Evolutionary conservation across 2,329 filamentous ascomycete species (phyloP).

Genomic region (Sphaerostilbella broomeana): DNA sequence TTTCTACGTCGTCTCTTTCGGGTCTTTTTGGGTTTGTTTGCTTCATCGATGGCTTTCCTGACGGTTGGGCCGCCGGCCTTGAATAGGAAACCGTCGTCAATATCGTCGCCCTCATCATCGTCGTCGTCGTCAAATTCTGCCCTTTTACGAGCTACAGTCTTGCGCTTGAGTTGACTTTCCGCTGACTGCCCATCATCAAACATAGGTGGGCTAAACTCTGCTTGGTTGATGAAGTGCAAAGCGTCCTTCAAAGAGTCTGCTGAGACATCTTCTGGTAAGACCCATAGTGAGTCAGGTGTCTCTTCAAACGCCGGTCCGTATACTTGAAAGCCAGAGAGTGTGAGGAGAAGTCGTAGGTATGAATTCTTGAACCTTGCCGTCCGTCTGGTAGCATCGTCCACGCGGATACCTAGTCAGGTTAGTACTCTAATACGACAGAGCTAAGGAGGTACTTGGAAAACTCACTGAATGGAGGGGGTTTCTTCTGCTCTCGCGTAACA

Average conservation of each 20-base stretch:
- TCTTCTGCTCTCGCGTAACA: constrained; percentile 22
- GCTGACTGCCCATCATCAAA: constrained; percentile 72
- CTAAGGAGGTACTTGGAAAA: not conserved
- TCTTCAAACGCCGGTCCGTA: constrained; percentile 53
- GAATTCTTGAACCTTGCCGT: constrained; percentile 83
- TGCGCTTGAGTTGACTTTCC: constrained; percentile 72
- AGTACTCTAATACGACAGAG: constrained; percentile 19
- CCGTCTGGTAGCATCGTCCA: constrained; percentile 60
- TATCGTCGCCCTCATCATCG: constrained; percentile 51
- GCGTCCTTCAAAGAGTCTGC: constrained; percentile 61
- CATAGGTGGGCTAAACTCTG: constrained; percentile 68
- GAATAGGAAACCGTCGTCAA: constrained; percentile 57
- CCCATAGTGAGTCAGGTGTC: constrained; percentile 69
- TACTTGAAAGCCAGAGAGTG: constrained; percentile 62
- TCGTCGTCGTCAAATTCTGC: constrained; percentile 65
- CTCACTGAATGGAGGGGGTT: constrained; percentile 30
- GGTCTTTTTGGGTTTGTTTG: constrained; percentile 47
- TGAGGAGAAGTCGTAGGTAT: constrained; percentile 78
- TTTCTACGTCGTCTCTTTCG: constrained; percentile 42
- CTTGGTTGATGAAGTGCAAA: constrained; percentile 66
- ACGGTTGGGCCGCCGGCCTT: constrained; percentile 59
- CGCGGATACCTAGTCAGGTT: constrained; percentile 46
- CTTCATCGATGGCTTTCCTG: constrained; percentile 45
- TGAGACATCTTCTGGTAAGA: constrained; percentile 60
- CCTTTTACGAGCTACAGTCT: constrained; percentile 48